These are phyloP conservation scores for Gorgonomyces haynaldii DNA, from an alignment of 192 early-diverging fungal genomes.

Conservation along the genomic window DNA sequence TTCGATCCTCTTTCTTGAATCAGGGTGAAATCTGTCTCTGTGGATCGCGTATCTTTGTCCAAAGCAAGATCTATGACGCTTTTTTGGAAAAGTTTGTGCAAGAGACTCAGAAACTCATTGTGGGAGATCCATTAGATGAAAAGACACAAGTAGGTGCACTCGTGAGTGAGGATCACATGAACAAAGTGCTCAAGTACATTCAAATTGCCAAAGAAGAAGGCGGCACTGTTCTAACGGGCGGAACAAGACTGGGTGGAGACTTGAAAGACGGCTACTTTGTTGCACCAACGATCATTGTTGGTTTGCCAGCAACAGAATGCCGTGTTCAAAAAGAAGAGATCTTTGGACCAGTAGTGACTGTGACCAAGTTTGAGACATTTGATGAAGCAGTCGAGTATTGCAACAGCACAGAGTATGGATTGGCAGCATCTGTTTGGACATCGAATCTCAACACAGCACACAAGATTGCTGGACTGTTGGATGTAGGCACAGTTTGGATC, in stretches of 20 bases:
- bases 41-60: constrained; percentile 65
- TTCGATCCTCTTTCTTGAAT: constrained; percentile 54
- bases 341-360: constrained; percentile 74
- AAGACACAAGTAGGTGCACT: constrained; percentile 60
- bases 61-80: constrained; percentile 48
- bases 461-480: constrained; percentile 46
- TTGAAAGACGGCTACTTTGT: constrained; percentile 65
- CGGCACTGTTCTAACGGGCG: constrained; percentile 18
- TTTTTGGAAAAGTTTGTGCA: constrained; percentile 52
- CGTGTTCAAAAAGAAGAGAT: constrained; percentile 61
- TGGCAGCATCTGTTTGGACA: constrained; percentile 68
- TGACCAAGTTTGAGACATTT: constrained; percentile 60
- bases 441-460: constrained; percentile 42
- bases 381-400: constrained; percentile 62
- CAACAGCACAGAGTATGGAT: constrained; percentile 62
- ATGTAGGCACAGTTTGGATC: constrained; percentile 65
- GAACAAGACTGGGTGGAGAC: constrained; percentile 8
- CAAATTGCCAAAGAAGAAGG: constrained; percentile 38
- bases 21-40: constrained; percentile 49
- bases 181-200: constrained; percentile 61
- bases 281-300: constrained; percentile 64
- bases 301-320: constrained; percentile 15
- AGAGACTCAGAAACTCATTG: constrained; percentile 30
- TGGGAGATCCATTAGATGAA: constrained; percentile 59
- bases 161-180: constrained; percentile 55